These are phyloP conservation scores for Leccinum truebloodii DNA, from an alignment of 768 basidiomycete species.

Conservation along the genomic window DNA sequence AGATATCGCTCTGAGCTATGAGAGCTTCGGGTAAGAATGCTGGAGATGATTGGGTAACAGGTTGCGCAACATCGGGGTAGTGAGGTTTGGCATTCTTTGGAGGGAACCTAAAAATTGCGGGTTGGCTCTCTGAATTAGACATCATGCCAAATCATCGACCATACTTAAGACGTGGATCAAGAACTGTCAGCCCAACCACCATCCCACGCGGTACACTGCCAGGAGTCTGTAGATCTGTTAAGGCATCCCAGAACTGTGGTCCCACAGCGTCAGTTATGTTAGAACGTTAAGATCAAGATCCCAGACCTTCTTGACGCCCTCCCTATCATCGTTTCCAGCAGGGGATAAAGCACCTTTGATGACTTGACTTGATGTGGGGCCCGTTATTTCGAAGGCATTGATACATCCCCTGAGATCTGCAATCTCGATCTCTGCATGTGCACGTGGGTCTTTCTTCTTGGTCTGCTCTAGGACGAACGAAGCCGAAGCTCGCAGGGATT, in stretches of 20 bases:
- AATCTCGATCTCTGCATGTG: conserved; percentile 53
- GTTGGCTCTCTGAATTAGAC: background rate
- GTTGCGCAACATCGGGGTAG: conserved; percentile 25
- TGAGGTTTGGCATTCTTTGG: conserved; percentile 68
- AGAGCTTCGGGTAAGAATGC: conserved; percentile 51
- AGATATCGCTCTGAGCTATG: conserved; percentile 69
- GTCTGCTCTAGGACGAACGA: conserved; percentile 48
- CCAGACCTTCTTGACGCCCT: conserved; percentile 60
- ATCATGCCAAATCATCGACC: conserved; percentile 19
- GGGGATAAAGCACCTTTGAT: conserved; percentile 63
- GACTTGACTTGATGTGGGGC: conserved; percentile 79
- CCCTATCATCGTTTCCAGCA: conserved; percentile 46
- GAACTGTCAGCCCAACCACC: conserved; percentile 74
- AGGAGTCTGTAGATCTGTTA: conserved; percentile 62
- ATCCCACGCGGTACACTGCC: conserved; percentile 72
- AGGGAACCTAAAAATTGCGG: conserved; percentile 61
- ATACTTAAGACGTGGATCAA: conserved; percentile 87
- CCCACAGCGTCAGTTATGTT: conserved; percentile 1
- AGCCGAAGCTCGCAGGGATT: conserved; percentile 50
- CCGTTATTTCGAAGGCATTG: conserved; percentile 88
- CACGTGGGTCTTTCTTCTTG: conserved; percentile 24
- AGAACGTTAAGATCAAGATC: background rate
- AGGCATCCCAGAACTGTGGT: conserved; percentile 51
- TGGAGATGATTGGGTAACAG: conserved; percentile 30
- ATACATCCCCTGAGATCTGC: conserved; percentile 69